These are phyloP conservation scores for Collybiopsis luxurians DNA, from an alignment of 768 basidiomycete genomes.

Conservation along the genomic window DNA sequence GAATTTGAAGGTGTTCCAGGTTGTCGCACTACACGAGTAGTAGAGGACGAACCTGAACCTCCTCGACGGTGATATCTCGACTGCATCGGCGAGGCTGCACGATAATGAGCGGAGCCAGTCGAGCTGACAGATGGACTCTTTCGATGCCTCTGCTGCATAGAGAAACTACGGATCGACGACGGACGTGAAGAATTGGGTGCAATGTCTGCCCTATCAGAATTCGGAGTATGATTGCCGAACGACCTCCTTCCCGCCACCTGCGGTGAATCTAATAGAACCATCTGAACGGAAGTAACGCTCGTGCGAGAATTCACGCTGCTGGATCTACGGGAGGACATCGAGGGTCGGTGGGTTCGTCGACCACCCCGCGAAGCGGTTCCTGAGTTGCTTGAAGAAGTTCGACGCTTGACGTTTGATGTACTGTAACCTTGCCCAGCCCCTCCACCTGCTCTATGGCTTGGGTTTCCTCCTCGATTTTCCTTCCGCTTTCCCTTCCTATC, in stretches of 20 bases:
- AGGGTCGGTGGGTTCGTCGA: constrained; percentile 64
- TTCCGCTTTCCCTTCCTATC: constrained; percentile 87
- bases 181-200: constrained; percentile 63
- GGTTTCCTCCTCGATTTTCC: constrained; percentile 29
- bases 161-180: constrained; percentile 81
- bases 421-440: constrained; percentile 16
- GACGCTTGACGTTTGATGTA: constrained; percentile 44
- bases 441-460: constrained; percentile 12
- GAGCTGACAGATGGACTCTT: constrained; percentile 81
- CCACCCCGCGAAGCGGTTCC: constrained; percentile 27
- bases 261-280: constrained; percentile 58
- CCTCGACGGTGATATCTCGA: constrained; percentile 71
- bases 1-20: neutral
- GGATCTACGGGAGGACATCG: constrained; percentile 80
- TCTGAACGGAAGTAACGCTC: constrained; percentile 47
- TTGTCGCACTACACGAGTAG: constrained; percentile 77
- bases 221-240: constrained; percentile 80
- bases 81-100: constrained; percentile 78
- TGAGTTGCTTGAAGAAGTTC: constrained; percentile 33
- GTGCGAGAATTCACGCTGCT: constrained; percentile 88
- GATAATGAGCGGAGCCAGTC: constrained; percentile 58
- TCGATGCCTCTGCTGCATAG: constrained; percentile 59
- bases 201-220: constrained; percentile 70
- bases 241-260: constrained; percentile 63
- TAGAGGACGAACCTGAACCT: constrained; percentile 82